Base-by-base conservation (phyloP, 441 rosid genomes). In the Gossypium aridum region DNA sequence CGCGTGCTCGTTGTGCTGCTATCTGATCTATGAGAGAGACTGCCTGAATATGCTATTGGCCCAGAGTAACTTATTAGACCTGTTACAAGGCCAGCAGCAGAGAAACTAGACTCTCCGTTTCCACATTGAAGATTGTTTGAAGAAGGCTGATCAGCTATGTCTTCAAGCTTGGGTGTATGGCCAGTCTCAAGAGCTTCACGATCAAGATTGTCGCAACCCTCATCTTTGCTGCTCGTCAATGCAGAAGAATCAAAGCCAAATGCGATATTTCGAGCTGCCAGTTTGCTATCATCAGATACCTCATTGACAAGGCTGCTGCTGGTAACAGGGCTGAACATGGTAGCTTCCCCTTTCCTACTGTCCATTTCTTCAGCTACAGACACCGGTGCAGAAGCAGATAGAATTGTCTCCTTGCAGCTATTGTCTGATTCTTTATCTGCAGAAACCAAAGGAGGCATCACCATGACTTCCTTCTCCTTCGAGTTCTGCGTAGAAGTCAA, bases 1-100 rank as follows among this genome's bases (percentile, higher is more conserved):
- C 93, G 87, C 66, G 90, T 88, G 86, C 97, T 94, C 0, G 96
- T 88, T 53, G 97, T 87, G 85, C 98, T 92, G 87, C 94, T 89
- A 56, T 94, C 97, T 0, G 97, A 92, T 78, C 98, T 80, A 64
- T 83, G 85, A 12, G 98, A 94, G 43, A 88, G 84, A 74, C 90
- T 92, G 61, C 98, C 98, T 23, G 97, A 88, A 80, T 78, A 81
- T 17, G 91, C 84, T 22, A 89, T 83, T 1, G 85, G 90, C 22
- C 94, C 98, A 7, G 98, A 86, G 79, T 90, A 87, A 59, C 82
- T 86, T 79, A 89, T 84, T 54, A 84, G 84, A 61, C 95, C 89
- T 31, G 93, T 84, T 64, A 83, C n/a, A 67, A 90, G 72, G 10
- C 80, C 92, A 57, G 89, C 75, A 31, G 85, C 86, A 2, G 97